Percentiles rank a stretch among this genome's conserved stretches.
Evolutionary conservation across 179 eudicot species (phyloP).

Genomic region (Dionaea muscipula): DNA sequence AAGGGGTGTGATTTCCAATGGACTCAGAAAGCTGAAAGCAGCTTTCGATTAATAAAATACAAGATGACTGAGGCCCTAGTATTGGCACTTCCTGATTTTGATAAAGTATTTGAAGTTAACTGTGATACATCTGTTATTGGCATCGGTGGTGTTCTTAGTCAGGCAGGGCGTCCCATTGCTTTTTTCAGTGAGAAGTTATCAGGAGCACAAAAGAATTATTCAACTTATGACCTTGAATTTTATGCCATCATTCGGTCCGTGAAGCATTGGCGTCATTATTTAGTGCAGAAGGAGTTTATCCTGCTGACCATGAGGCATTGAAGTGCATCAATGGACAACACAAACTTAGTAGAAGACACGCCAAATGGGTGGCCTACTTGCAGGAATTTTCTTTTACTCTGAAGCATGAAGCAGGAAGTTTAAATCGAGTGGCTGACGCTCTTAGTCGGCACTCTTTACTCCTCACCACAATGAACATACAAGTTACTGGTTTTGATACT

Average conservation of each 20-base stretch:
- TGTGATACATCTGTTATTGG: neutral
- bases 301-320: neutral
- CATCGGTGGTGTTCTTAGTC: neutral
- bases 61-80: neutral
- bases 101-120: neutral
- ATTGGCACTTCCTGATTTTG: neutral
- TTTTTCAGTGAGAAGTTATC: neutral
- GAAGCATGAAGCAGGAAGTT: neutral
- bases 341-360: neutral
- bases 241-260: neutral
- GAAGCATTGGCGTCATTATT: neutral
- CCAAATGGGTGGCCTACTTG: neutral
- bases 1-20: neutral
- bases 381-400: conserved; percentile 1
- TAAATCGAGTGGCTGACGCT: neutral
- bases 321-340: conserved; percentile 9
- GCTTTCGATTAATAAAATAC: neutral
- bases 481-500: neutral
- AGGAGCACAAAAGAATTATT: neutral
- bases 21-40: neutral
- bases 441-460: neutral
- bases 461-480: neutral
- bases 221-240: neutral
- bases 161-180: neutral
- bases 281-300: neutral